Evolutionary conservation across 1,284 basidiomycete species (phyloP), one percentile per base, ranked within the genome.

Genomic region (Phellopilus nigrolimitatus): DNA sequence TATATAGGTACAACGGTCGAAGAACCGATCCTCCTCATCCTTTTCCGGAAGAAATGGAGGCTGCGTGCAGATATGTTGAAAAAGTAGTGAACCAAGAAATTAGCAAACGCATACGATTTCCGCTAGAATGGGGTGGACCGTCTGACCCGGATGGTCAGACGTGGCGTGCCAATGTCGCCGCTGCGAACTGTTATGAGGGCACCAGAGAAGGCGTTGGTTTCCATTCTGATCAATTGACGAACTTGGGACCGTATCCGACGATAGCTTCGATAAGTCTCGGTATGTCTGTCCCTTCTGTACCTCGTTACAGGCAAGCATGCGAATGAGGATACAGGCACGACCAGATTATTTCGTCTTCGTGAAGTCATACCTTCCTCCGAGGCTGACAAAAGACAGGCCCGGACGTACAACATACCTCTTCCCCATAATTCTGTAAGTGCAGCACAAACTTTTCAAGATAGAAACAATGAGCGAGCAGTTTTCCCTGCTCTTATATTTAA

Each of bases 231-330:
- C 79, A 83, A 53, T 51, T 68, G 45, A 87, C 84, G 34, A 87
- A 91, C 68, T 75, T 97, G 9, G 94, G 94, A 1, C 94, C 94
- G 4, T 93, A 88, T 64, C 82, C 91, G 1, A 95, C 94, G 0
- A 97, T 97, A 59, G 94, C 93, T 6, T 94, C 91, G 5, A 68
- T 97, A 37, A 94, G 91, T 57, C 79, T 97, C n/a, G 93, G 93
- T 76, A 66, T 57, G 72, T 33, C 5, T 28, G 15, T 17, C 24
- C 15, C 10, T 2, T 50, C 12, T 44, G 39, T 36, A 36, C 30
- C 17, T 34, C 36, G 42, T 48, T 13, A 22, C 38, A 54, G 17
- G 21, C 59, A n/a, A 39, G 51, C 43, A n/a, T 30, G 15, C 38
- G 54, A 46, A 37, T 31, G 34, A 17, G 15, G 13, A 1, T 49